Conservation (phyloP, 2,329 filamentous ascomycete species). For the Beauveria sp. region DNA sequence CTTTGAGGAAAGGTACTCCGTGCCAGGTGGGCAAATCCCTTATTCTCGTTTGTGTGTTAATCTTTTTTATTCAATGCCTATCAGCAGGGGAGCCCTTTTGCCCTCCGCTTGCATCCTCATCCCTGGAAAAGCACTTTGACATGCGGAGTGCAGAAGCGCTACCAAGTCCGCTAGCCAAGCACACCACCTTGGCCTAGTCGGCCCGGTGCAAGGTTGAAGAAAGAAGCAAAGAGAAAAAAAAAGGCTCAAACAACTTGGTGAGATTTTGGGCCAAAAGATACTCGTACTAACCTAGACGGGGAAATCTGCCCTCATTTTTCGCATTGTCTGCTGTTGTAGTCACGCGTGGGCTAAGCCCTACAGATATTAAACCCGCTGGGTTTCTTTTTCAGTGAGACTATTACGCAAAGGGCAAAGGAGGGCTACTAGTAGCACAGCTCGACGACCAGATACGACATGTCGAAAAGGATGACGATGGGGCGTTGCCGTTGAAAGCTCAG, state of each 20-base stretch:
- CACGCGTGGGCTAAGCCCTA: conserved; percentile 2
- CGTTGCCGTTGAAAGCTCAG: no score
- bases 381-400: neutral
- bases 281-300: neutral
- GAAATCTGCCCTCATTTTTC: neutral
- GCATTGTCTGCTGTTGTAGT: neutral
- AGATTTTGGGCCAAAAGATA: neutral
- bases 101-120: neutral
- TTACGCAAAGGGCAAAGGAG: neutral
- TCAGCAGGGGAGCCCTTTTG: neutral
- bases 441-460: neutral
- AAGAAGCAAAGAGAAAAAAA: neutral
- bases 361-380: conserved; percentile 2
- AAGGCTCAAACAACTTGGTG: neutral
- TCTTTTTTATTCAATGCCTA: neutral
- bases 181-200: neutral
- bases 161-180: neutral
- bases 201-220: neutral
- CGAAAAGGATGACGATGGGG: neutral
- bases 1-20: neutral
- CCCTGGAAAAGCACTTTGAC: neutral
- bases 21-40: neutral
- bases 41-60: neutral
- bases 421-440: neutral
- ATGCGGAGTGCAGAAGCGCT: neutral